Conservation (phyloP, 208 protist species). For the Borovskyia barvae region DNA sequence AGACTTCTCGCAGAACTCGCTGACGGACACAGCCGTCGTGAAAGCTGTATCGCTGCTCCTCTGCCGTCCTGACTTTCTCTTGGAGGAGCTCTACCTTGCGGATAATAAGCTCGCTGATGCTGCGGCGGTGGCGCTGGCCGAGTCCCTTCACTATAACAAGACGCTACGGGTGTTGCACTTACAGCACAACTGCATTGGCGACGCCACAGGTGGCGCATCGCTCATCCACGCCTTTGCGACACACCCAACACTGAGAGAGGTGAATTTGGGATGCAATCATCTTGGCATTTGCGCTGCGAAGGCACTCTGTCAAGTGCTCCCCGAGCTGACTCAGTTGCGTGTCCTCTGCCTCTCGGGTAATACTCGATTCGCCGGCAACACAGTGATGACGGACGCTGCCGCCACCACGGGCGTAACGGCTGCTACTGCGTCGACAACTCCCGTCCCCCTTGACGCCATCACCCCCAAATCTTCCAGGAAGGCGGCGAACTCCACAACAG, state of each 20-base stretch:
- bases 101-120: constrained; percentile 72
- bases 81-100: constrained; percentile 77
- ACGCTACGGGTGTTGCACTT: constrained; percentile 73
- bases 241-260: constrained; percentile 48
- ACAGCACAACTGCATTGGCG: constrained; percentile 75
- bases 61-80: constrained; percentile 45
- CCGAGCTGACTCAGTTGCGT: constrained; percentile 36
- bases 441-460: not conserved
- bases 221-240: constrained; percentile 49
- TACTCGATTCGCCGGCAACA: constrained; percentile 26
- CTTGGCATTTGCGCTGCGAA: constrained; percentile 45
- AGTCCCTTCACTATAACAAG: constrained; percentile 72
- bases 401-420: not conserved
- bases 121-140: constrained; percentile 62
- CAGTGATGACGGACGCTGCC: not conserved
- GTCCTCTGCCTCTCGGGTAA: constrained; percentile 77
- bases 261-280: constrained; percentile 75
- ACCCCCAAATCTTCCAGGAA: not conserved
- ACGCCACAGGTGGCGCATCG: constrained; percentile 53
- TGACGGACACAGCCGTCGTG: constrained; percentile 62
- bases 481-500: too few relatives aligned
- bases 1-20: constrained; percentile 81
- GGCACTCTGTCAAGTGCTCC: constrained; percentile 59
- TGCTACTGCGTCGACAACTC: not conserved
- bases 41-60: constrained; percentile 70